Evolutionary conservation across 352 stramenopile species (phyloP), one percentile per base, ranked within the genome.

Genomic region (Pythium dissotocum): DNA sequence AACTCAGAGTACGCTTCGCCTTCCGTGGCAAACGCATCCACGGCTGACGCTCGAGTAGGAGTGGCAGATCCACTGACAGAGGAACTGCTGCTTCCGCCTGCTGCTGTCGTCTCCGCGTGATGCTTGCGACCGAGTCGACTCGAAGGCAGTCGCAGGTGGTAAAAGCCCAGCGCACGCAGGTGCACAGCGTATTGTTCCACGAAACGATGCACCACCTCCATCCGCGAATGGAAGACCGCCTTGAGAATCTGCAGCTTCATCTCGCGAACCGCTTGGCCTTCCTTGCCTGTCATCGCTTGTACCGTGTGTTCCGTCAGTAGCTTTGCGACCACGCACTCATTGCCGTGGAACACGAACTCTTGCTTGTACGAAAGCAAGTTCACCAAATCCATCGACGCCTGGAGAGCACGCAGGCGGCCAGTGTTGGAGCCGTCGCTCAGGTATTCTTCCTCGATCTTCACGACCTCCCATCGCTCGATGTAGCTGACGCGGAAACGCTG

Each of bases 351-450:
- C 18, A 96, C 86, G 76, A 96, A 93, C 53, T 91, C 77, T 33
- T 89, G 79, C 71, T 96, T 93, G 79, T 95, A 96, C 56, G 84
- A 90, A 6, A 96, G 65, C 32, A 96, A 67, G 32, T 94, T 91
- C 30, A 95, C 77, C 42, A 96, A 65, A 70, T 94, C 82, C 87
- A 95, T 91, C 40, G 85, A 90, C 30, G 84, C 88, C 66, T 92
- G 85, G 2, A 84, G 63, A 24, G 75, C 78, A 18, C 69, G 74
- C 36, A 84, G 12, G 18, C 86, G 73, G 6, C 79, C 76, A 10
- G 56, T 77, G 65, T 68, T 91, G 68, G 65, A 86, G 73, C 64
- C 75, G 14, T 77, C 79, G 2, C 82, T 69, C 32, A 73, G 48
- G 36, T 78, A 83, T 21, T 80, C 70, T 56, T 85, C 82, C 53